phyloP scores from a whole-genome alignment of 768 basidiomycete species.

The Panus rudis region DNA sequence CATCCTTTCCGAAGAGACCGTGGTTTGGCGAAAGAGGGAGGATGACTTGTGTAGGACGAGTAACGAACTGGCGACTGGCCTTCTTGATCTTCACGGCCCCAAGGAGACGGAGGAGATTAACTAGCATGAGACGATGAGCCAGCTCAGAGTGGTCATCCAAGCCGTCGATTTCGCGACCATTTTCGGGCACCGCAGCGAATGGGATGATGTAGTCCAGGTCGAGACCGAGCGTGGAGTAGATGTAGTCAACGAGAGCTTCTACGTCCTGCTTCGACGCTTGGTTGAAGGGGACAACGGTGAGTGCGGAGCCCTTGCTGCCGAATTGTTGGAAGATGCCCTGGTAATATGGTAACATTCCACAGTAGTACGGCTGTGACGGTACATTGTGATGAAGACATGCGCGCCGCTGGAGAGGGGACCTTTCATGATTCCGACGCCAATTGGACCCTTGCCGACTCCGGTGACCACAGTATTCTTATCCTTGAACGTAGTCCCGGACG shows the following conservation, averaged over 20 bases:
- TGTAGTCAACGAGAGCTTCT: constrained; percentile 96
- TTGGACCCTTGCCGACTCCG: constrained; percentile 96
- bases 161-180: constrained; percentile 96
- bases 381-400: constrained; percentile 95
- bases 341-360: constrained; percentile 99
- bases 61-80: constrained; percentile 92
- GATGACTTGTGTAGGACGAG: constrained; percentile 97
- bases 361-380: constrained; percentile 89
- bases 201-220: constrained; percentile 98
- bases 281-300: constrained; percentile 98
- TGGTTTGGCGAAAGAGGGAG: constrained; percentile 97
- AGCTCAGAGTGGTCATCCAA: constrained; percentile 97
- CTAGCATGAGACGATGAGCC: constrained; percentile 97
- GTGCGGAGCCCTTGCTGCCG: constrained; percentile 91
- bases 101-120: constrained; percentile 91
- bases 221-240: constrained; percentile 90
- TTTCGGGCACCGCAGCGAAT: constrained; percentile 97
- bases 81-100: constrained; percentile 99
- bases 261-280: constrained; percentile 99
- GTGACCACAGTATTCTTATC: constrained; percentile 98
- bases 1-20: constrained; percentile 96
- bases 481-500: constrained; percentile 96
- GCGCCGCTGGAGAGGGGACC: constrained; percentile 95
- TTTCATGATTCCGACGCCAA: constrained; percentile 96
- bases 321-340: constrained; percentile 95